Conservation (phyloP, 306 rosid genomes). For the Myrica gale region DNA sequence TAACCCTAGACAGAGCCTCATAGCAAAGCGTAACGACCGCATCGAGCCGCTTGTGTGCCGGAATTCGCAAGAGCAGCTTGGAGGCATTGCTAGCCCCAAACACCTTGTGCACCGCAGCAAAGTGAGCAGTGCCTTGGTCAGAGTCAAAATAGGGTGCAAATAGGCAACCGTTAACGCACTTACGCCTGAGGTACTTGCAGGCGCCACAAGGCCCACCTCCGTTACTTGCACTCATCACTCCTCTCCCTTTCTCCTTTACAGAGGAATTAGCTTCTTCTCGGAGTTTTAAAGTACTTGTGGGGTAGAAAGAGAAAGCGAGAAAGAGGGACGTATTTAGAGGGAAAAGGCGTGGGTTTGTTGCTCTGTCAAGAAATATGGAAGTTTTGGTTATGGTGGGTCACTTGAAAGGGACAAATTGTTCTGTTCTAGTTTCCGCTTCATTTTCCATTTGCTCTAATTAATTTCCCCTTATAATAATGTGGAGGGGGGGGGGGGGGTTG, state of each 20-base stretch:
- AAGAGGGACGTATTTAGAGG: background rate
- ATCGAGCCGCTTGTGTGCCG: conserved; percentile 61
- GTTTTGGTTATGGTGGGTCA: conserved; percentile 65
- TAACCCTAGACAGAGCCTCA: conserved; percentile 75
- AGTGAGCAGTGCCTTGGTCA: conserved; percentile 75
- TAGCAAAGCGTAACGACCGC: conserved; percentile 80
- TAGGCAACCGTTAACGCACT: conserved; percentile 79
- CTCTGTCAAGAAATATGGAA: conserved; percentile 25
- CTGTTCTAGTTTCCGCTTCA: background rate
- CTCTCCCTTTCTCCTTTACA: background rate
- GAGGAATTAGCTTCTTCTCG: conserved; percentile 23
- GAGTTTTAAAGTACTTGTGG: conserved; percentile 30
- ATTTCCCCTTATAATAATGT: too few species aligned
- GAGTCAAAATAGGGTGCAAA: conserved; percentile 91
- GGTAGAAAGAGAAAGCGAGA: conserved; percentile 12
- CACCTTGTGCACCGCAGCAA: conserved; percentile 91
- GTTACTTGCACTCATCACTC: conserved; percentile 32
- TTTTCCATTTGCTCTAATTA: background rate
- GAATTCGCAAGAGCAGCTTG: conserved; percentile 65
- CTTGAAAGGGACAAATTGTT: conserved; percentile 20
- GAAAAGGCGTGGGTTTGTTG: background rate
- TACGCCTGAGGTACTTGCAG: conserved; percentile 79
- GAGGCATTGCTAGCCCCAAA: conserved; percentile 99
- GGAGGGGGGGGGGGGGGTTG: conserved; percentile 13
- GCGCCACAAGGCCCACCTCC: conserved; percentile 91